phyloP scores from a whole-genome alignment of 2,329 filamentous ascomycete species.

The Dactylellina drechsleri region DNA sequence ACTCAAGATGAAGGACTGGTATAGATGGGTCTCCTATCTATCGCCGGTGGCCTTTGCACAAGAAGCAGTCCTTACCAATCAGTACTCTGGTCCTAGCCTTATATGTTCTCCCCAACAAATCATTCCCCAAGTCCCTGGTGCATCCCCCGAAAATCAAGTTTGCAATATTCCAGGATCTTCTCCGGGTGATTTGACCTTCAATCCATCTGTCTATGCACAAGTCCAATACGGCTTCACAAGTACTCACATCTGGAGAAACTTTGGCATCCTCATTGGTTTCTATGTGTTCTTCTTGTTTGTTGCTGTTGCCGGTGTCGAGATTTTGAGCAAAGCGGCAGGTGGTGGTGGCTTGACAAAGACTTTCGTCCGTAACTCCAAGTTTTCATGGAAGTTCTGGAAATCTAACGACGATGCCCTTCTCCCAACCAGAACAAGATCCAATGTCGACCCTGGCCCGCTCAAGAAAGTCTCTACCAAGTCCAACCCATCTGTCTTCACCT shows the following conservation, averaged over 20 bases:
- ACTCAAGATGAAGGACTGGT: slow-evolving; percentile 64
- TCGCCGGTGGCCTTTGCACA: slow-evolving; percentile 71
- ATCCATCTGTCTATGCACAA: slow-evolving; percentile 68
- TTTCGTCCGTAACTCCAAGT: slow-evolving; percentile 42
- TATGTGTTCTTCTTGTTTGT: slow-evolving; percentile 77
- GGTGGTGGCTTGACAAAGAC: slow-evolving; percentile 64
- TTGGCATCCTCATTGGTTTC: slow-evolving; percentile 80
- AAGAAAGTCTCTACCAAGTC: slow-evolving; percentile 54
- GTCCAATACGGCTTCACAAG: slow-evolving; percentile 69
- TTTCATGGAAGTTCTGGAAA: slow-evolving; percentile 29
- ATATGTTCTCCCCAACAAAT: slow-evolving; percentile 70
- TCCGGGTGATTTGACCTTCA: slow-evolving; percentile 66
- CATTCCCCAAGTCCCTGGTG: slow-evolving; percentile 69
- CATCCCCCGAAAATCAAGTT: slow-evolving; percentile 63
- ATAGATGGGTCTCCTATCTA: slow-evolving; percentile 70
- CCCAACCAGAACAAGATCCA: slow-evolving; percentile 20
- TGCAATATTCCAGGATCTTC: slow-evolving; percentile 71
- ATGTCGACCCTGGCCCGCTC: slow-evolving; percentile 22
- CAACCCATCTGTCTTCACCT: slow-evolving; percentile 70
- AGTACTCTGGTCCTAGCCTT: slow-evolving; percentile 70
- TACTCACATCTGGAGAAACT: slow-evolving; percentile 75
- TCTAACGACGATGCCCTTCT: slow-evolving; percentile 5
- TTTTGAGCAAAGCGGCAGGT: slow-evolving; percentile 70
- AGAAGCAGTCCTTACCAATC: slow-evolving; percentile 74
- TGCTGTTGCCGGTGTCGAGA: slow-evolving; percentile 76